These are phyloP conservation scores for Miscanthus lutarioriparius DNA, from an alignment of 176 grass and related monocot species.

Conservation along the genomic window DNA sequence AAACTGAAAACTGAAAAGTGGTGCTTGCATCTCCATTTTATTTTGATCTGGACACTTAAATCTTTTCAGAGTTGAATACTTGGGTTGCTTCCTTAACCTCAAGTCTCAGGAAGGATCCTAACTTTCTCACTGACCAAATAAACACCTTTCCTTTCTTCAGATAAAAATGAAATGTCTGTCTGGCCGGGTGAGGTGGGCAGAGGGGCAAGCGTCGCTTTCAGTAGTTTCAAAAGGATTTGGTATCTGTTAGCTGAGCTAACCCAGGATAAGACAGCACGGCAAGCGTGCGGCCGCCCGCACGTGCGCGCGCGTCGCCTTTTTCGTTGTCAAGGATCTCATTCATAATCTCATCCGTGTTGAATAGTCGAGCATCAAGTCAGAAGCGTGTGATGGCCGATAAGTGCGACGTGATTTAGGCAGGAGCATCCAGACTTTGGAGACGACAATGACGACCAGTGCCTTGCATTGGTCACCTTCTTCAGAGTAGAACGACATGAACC, in stretches of 20 bases:
- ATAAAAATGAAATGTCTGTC: background rate
- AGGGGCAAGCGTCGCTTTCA: conserved; percentile 19
- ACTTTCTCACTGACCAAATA: conserved; percentile 17
- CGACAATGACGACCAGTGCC: conserved; percentile 19
- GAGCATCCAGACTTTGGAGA: conserved; percentile 20
- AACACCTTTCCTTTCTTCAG: background rate
- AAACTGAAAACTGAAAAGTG: conserved; percentile 15
- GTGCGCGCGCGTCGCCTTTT: conserved; percentile 11
- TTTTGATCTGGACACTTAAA: background rate
- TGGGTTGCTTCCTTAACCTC: conserved; percentile 1
- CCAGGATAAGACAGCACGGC: conserved; percentile 30
- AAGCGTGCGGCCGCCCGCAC: conserved; percentile 23
- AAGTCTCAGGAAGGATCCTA: background rate
- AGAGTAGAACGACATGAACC: background rate
- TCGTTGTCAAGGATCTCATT: background rate
- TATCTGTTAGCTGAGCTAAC: conserved; percentile 41
- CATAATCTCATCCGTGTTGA: background rate
- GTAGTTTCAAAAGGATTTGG: conserved; percentile 46
- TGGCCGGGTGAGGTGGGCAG: background rate
- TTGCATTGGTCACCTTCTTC: background rate
- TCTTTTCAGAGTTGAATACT: conserved; percentile 14
- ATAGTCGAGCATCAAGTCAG: background rate
- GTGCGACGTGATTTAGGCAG: conserved; percentile 28
- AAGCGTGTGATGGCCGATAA: background rate
- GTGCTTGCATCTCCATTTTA: background rate